Conservation (phyloP, 129 eudicot genomes). For the Flaveria sonorensis region DNA sequence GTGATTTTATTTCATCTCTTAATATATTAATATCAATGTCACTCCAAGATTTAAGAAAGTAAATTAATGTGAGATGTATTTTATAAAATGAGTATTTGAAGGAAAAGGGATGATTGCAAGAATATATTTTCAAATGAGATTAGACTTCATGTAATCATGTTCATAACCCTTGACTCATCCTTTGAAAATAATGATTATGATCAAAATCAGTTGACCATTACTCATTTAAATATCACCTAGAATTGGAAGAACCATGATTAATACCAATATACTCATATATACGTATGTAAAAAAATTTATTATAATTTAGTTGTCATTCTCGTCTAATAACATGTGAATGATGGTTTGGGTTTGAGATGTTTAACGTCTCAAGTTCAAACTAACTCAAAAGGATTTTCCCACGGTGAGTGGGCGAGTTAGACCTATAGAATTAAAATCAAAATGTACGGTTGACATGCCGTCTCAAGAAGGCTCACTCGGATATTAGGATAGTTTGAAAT, state of each 20-base stretch:
- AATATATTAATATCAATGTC: neutral
- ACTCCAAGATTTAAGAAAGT: neutral
- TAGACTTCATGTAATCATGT: constrained; percentile 5
- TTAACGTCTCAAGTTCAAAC: too few species aligned
- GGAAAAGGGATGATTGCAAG: constrained; percentile 23
- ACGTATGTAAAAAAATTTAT: too few species aligned
- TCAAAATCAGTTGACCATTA: constrained; percentile 11
- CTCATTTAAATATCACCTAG: neutral
- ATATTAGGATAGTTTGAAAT: too few species aligned
- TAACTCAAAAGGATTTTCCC: too few species aligned
- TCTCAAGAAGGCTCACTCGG: too few species aligned
- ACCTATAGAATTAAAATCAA: too few species aligned
- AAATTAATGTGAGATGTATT: neutral
- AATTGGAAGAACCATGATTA: neutral
- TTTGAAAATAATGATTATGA: constrained; percentile 33
- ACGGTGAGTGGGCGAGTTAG: too few species aligned
- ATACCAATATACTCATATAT: neutral
- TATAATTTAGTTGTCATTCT: too few species aligned
- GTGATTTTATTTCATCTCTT: neutral
- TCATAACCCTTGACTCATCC: constrained; percentile 33
- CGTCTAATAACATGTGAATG: too few species aligned
- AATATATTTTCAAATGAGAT: constrained; percentile 23
- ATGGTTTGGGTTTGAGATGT: too few species aligned
- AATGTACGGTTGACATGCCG: too few species aligned
- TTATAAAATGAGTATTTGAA: constrained; percentile 15